A percentile compares a stretch with the other conserved stretches of the same genome.
Evolutionary conservation across 1,284 basidiomycete genomes (phyloP).

Genomic region (Singerocomus rubriflavus): DNA sequence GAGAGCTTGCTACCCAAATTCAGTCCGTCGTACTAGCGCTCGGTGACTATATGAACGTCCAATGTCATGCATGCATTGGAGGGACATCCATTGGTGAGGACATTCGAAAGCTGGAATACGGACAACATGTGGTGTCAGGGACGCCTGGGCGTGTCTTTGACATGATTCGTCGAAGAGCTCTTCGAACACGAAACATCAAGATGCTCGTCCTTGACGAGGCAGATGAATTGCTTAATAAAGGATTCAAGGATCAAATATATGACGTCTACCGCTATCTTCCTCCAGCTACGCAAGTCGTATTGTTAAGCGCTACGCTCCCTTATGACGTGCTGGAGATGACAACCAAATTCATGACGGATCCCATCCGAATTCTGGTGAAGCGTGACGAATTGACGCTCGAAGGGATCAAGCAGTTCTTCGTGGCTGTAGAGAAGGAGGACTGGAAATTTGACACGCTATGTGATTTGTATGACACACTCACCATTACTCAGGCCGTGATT

Average conservation of each 20-base stretch:
- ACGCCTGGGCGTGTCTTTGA: constrained; percentile 99
- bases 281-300: constrained; percentile 96
- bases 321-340: constrained; percentile 99
- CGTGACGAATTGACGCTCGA: constrained; percentile 99
- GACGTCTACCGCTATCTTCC: constrained; percentile 99
- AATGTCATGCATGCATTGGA: constrained; percentile 98
- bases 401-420: constrained; percentile 99
- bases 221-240: constrained; percentile 96
- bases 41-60: constrained; percentile 99
- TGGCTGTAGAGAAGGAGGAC: constrained; percentile 99
- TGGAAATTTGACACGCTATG: constrained; percentile 99
- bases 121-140: constrained; percentile 96
- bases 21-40: constrained; percentile 97
- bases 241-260: constrained; percentile 99
- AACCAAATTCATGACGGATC: constrained; percentile 99
- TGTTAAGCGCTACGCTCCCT: constrained; percentile 93
- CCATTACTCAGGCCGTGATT: constrained; percentile 99
- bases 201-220: constrained; percentile 99
- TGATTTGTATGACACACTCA: constrained; percentile 97
- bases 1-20: constrained; percentile 96
- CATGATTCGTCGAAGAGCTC: constrained; percentile 95
- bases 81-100: constrained; percentile 98
- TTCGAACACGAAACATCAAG: constrained; percentile 98
- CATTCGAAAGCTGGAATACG: constrained; percentile 97
- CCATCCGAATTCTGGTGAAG: constrained; percentile 97